phyloP scores from a whole-genome alignment of 768 basidiomycete species.

The Russula olivacea region DNA sequence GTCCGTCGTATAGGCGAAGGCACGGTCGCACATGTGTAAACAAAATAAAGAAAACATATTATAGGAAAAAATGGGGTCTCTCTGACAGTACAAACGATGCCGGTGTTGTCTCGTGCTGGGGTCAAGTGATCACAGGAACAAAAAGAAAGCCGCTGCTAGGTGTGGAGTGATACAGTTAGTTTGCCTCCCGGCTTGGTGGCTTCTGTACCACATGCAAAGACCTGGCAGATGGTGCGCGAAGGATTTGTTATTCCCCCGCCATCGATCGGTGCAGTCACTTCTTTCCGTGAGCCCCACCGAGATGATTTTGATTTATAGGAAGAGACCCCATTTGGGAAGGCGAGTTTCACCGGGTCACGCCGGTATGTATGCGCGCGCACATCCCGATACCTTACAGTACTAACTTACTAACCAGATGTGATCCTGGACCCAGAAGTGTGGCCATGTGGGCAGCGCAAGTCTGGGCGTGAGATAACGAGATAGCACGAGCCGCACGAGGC shows the following conservation, averaged over 20 bases:
- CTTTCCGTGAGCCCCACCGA: not conserved
- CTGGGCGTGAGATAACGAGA: not conserved
- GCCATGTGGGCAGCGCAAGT: not conserved
- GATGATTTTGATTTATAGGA: not conserved
- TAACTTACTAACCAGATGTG: constrained; percentile 1
- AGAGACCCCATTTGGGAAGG: not conserved
- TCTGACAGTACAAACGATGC: constrained; percentile 2
- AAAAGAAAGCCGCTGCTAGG: not conserved
- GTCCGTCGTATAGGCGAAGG: not conserved
- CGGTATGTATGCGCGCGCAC: not conserved
- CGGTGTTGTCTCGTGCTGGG: constrained; percentile 1
- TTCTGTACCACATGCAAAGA: not conserved
- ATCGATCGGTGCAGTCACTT: not conserved
- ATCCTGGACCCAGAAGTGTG: not conserved
- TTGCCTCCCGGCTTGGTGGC: not conserved
- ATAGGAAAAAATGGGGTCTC: not conserved
- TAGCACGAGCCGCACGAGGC: not conserved
- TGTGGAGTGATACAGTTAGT: not conserved
- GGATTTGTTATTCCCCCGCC: constrained; percentile 3
- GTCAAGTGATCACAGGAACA: constrained; percentile 18
- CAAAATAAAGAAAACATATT: constrained; percentile 1
- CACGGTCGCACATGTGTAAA: not conserved
- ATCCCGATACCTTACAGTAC: not conserved
- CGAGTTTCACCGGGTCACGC: not conserved
- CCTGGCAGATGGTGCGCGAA: constrained; percentile 9